phyloP scores from a whole-genome alignment of 495 filamentous ascomycete species.

The Trichoderma virens region DNA sequence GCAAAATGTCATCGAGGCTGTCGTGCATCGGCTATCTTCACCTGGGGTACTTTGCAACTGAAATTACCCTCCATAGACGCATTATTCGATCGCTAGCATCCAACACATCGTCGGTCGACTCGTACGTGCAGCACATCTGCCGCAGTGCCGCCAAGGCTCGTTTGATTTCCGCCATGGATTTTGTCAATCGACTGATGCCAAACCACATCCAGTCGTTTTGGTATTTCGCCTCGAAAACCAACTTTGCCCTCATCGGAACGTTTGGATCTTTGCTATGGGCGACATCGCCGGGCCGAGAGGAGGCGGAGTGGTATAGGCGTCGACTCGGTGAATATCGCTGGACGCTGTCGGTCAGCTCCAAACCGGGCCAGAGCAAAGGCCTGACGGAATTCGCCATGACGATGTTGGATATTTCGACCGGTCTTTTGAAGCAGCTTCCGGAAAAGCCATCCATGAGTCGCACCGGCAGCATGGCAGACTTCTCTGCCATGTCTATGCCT shows the following conservation, averaged over 20 bases:
- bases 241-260: constrained; percentile 74
- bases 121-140: constrained; percentile 86
- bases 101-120: constrained; percentile 33
- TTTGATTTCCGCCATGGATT: constrained; percentile 69
- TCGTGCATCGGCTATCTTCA: constrained; percentile 67
- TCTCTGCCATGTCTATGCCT: constrained; percentile 28
- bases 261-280: constrained; percentile 80
- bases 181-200: constrained; percentile 65
- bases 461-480: constrained; percentile 33
- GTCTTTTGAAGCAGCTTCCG: constrained; percentile 46
- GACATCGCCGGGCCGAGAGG: constrained; percentile 75
- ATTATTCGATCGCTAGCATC: constrained; percentile 65
- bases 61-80: constrained; percentile 76
- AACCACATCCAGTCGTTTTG: constrained; percentile 68
- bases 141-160: constrained; percentile 81
- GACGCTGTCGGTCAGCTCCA: constrained; percentile 80
- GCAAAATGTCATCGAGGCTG: constrained; percentile 32
- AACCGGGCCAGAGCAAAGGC: constrained; percentile 55
- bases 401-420: constrained; percentile 59
- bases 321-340: constrained; percentile 85
- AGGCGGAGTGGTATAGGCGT: constrained; percentile 90
- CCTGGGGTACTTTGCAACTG: constrained; percentile 75
- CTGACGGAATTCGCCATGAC: constrained; percentile 71
- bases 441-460: constrained; percentile 47
- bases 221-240: constrained; percentile 75